These are phyloP conservation scores for Umbelopsis sp. DNA, from an alignment of 371 early-diverging fungal species.

Conservation along the genomic window DNA sequence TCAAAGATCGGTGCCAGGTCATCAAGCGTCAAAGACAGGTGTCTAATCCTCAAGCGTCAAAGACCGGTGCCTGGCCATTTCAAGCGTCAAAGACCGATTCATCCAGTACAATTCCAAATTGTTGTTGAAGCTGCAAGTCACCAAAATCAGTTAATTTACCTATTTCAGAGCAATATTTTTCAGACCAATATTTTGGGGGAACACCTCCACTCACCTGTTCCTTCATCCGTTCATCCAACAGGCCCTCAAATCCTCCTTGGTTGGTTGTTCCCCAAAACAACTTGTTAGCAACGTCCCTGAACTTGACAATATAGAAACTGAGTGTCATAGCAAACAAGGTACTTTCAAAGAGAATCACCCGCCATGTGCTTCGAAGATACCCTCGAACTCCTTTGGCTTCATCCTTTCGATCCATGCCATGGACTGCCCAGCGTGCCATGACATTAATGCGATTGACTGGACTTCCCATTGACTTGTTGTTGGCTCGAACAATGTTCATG, in stretches of 20 bases:
- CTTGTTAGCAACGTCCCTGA: constrained; percentile 43
- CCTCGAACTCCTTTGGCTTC: constrained; percentile 24
- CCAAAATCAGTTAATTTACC: not conserved
- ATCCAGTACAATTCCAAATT: constrained; percentile 73
- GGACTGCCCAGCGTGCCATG: constrained; percentile 85
- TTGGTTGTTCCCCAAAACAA: constrained; percentile 39
- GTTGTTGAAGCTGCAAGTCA: constrained; percentile 50
- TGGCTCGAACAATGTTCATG: constrained; percentile 86
- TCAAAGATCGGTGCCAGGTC: too few relatives aligned
- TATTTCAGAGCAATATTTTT: not conserved
- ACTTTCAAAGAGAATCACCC: constrained; percentile 52
- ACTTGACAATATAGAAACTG: constrained; percentile 58
- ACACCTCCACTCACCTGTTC: constrained; percentile 35
- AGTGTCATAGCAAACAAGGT: constrained; percentile 65
- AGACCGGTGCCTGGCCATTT: too few relatives aligned
- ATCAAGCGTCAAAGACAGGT: too few relatives aligned
- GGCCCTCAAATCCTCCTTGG: constrained; percentile 68
- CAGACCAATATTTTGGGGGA: too few relatives aligned
- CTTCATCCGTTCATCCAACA: constrained; percentile 68
- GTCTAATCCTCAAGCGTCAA: too few relatives aligned
- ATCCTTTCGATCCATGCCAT: constrained; percentile 44
- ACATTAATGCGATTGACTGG: constrained; percentile 90
- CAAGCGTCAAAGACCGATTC: constrained; percentile 68
- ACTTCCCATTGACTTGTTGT: constrained; percentile 83
- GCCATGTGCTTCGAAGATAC: constrained; percentile 30